Evolutionary conservation across 352 stramenopile genomes (phyloP), one percentile per base, ranked within the genome.

Genomic region (Globisporangium emineosum): DNA sequence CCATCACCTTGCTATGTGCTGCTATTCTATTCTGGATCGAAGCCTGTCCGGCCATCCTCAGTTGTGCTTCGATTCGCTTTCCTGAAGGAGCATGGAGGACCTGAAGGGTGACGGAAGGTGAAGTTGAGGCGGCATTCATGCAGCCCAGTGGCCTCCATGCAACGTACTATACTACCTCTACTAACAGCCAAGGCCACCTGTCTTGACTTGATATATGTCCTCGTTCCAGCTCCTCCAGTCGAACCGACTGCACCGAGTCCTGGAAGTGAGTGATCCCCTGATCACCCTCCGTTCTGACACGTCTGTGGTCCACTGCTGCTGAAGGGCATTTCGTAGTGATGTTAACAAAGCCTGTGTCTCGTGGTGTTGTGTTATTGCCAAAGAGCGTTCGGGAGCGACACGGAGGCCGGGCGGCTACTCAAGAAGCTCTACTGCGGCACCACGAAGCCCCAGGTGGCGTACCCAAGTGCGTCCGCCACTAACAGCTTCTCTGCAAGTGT

Each of bases 361-460:
- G n/a, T n/a, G n/a, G n/a, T n/a, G n/a, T n/a, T n/a, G n/a, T n/a
- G n/a, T n/a, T n/a, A n/a, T n/a, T n/a, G n/a, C n/a, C n/a, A 1
- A 40, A 93, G 83, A 47, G 79, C 77, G 2, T 94, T 94, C 67
- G 85, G 81, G 5, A 83, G 69, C 13, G 85, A 92, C 56, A 91
- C 85, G 10, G 85, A 94, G 60, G 83, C 85, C 1, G 85, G 85
- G 12, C 59, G 79, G 29, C 58, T 94, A 64, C 69, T 94, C 25
- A 90, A 89, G 74, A 88, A 88, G 55, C 59, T 94, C 13, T 94
- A 94, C 53, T 81, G 78, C 23, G 79, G 79, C 27, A 79, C 71
- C 13, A 47, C 68, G n/a, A 94, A 91, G 54, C 81, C 83, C 7
- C 73, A 84, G 42, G 72, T 94, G n/a, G 65, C 66, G 10, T 94